Conservation (phyloP, 1,284 basidiomycete genomes). For the Mycena citricolor region DNA sequence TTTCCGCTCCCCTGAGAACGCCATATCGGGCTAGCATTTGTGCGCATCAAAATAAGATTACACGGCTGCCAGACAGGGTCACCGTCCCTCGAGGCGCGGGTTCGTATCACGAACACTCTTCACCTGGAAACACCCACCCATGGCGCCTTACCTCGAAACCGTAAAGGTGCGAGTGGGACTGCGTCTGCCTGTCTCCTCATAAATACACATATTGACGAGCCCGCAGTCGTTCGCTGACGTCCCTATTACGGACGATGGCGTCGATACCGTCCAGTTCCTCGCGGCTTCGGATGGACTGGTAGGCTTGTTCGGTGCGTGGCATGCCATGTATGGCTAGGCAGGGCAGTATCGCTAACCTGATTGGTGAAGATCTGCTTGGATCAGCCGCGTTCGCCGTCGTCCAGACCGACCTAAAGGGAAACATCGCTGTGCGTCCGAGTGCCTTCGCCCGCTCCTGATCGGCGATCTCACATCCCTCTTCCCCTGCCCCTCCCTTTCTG, state of each 20-base stretch:
- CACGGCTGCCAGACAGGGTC: too few relatives aligned
- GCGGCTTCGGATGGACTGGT: slow-evolving; percentile 90
- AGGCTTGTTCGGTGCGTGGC: slow-evolving; percentile 80
- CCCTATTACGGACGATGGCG: slow-evolving; percentile 80
- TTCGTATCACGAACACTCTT: too few relatives aligned
- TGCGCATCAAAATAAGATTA: too few relatives aligned
- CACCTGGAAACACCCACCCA: slow-evolving; percentile 34
- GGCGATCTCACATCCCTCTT: too few relatives aligned
- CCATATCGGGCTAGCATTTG: too few relatives aligned
- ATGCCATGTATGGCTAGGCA: too few relatives aligned
- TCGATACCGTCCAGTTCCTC: slow-evolving; percentile 88
- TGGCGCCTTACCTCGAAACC: slow-evolving; percentile 87
- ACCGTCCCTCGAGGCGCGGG: too few relatives aligned
- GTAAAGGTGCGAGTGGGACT: slow-evolving; percentile 59
- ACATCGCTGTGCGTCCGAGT: slow-evolving; percentile 81
- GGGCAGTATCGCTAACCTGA: too few relatives aligned
- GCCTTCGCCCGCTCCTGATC: too few relatives aligned
- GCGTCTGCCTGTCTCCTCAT: slow-evolving; percentile 4
- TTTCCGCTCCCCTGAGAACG: too few relatives aligned
- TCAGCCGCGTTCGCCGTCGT: slow-evolving; percentile 87
- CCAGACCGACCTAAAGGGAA: slow-evolving; percentile 87
- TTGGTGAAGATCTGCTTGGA: slow-evolving; percentile 87
- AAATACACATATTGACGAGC: slow-evolving; percentile 5
- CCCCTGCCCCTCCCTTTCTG: slow-evolving; percentile 6
- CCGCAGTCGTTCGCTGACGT: slow-evolving; percentile 88